Percentiles rank a stretch among this genome's conserved stretches.
Conservation (phyloP, 2,329 filamentous ascomycete species). For the Claviceps pusilla region DNA sequence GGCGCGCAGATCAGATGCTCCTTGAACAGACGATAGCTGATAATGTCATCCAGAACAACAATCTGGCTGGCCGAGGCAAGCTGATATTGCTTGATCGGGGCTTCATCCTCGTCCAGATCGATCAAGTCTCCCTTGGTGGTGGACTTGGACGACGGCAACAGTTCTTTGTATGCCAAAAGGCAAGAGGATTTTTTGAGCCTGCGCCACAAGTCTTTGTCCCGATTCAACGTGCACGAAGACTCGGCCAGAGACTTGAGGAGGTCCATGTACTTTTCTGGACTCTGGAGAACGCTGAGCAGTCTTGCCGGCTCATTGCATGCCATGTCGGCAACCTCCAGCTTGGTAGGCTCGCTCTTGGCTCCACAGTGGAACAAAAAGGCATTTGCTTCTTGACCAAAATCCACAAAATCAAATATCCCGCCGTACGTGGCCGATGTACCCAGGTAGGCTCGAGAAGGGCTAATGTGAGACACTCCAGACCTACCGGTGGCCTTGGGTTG, state of each 20-base stretch:
- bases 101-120: conserved; percentile 44
- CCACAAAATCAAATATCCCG: conserved; percentile 92
- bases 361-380: conserved; percentile 77
- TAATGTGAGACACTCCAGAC: conserved; percentile 26
- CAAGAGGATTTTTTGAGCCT: conserved; percentile 64
- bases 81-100: conserved; percentile 61
- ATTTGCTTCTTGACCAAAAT: conserved; percentile 80
- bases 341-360: conserved; percentile 81
- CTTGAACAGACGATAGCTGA: conserved; percentile 79
- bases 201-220: conserved; percentile 62
- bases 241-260: conserved; percentile 71
- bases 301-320: conserved; percentile 72
- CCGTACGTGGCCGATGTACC: conserved; percentile 57
- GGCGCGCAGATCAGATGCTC: conserved; percentile 72
- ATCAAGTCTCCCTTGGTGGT: conserved; percentile 29
- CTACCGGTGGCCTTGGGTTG: conserved; percentile 16
- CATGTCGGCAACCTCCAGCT: conserved; percentile 67
- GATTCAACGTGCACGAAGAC: conserved; percentile 52
- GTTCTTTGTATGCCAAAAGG: conserved; percentile 69
- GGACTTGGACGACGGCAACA: conserved; percentile 23
- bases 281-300: conserved; percentile 65
- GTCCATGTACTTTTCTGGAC: conserved; percentile 71
- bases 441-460: conserved; percentile 65
- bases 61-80: conserved; percentile 58
- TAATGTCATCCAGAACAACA: conserved; percentile 74